phyloP scores from a whole-genome alignment of 202 grass and related monocot species.

The Hordeum pubiflorum region DNA sequence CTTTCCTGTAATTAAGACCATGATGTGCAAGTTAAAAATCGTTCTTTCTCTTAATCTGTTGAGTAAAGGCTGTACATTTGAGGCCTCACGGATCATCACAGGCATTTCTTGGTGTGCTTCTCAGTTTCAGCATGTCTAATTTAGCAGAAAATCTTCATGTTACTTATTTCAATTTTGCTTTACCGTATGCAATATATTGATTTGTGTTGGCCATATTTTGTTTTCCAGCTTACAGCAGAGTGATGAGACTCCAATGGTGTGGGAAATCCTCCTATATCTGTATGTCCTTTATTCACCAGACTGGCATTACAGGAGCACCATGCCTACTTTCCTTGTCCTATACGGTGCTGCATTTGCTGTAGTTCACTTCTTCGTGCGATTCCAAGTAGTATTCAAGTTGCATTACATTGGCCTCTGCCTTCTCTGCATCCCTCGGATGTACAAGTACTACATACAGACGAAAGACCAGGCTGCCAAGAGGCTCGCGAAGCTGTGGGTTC shows the following conservation, averaged over 20 bases:
- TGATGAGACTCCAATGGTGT: constrained; percentile 87
- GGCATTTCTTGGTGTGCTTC: background rate
- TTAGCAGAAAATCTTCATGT: background rate
- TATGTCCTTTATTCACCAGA: constrained; percentile 92
- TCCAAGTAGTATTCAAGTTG: constrained; percentile 71
- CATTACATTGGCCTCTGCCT: constrained; percentile 76
- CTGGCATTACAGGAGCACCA: constrained; percentile 82
- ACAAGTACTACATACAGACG: constrained; percentile 92
- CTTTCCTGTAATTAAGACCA: background rate
- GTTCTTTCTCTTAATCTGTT: background rate
- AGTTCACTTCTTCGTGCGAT: constrained; percentile 61
- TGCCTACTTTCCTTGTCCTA: constrained; percentile 84
- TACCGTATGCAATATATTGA: background rate
- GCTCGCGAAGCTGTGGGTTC: constrained; percentile 72
- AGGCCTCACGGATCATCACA: background rate
- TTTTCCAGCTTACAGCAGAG: constrained; percentile 77
- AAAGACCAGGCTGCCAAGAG: constrained; percentile 63
- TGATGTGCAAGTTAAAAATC: background rate
- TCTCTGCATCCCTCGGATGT: constrained; percentile 84
- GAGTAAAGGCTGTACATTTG: background rate
- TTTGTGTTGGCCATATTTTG: background rate
- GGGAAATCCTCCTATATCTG: constrained; percentile 87
- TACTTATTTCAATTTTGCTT: background rate
- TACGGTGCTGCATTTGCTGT: constrained; percentile 66
- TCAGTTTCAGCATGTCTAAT: background rate